A percentile compares a stretch with the other conserved stretches of the same genome.
Evolutionary conservation across 108 stramenopile species (phyloP).

Genomic region (Schizochytrium sp.): DNA sequence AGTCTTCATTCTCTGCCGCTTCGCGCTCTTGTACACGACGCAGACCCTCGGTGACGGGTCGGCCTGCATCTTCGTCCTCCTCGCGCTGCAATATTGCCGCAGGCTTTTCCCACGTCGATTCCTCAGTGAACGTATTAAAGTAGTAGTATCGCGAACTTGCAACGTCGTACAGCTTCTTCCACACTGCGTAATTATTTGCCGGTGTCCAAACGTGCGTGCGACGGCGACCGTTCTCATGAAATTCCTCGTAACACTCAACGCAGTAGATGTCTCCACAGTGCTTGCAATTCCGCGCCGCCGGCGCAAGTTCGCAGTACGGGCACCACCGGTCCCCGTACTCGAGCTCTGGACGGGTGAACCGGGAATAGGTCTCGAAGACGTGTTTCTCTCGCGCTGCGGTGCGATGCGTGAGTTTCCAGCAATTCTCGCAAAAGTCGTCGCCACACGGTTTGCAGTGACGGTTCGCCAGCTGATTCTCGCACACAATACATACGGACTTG

Average conservation of each 20-base stretch:
- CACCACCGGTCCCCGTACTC: background rate
- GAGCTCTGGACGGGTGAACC: background rate
- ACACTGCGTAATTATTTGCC: background rate
- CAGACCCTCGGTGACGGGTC: background rate
- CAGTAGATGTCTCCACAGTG: background rate
- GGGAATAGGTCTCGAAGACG: background rate
- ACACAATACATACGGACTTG: background rate
- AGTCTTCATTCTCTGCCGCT: background rate
- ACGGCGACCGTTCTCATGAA: background rate
- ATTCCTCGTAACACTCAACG: background rate
- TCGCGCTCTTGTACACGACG: background rate
- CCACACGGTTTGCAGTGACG: background rate
- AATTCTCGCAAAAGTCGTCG: background rate
- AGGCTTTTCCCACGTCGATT: background rate
- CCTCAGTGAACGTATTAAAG: background rate
- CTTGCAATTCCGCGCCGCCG: background rate
- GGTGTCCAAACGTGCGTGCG: background rate
- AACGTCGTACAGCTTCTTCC: background rate
- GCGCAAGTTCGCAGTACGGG: background rate
- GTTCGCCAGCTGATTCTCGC: conserved; percentile 13
- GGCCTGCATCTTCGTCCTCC: background rate
- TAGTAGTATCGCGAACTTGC: background rate
- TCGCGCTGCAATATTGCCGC: background rate
- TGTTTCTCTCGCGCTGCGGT: background rate
- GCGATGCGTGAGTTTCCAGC: background rate